These are phyloP conservation scores for Cercospora sp. DNA, from an alignment of 2,329 filamentous ascomycete species.

Conservation along the genomic window DNA sequence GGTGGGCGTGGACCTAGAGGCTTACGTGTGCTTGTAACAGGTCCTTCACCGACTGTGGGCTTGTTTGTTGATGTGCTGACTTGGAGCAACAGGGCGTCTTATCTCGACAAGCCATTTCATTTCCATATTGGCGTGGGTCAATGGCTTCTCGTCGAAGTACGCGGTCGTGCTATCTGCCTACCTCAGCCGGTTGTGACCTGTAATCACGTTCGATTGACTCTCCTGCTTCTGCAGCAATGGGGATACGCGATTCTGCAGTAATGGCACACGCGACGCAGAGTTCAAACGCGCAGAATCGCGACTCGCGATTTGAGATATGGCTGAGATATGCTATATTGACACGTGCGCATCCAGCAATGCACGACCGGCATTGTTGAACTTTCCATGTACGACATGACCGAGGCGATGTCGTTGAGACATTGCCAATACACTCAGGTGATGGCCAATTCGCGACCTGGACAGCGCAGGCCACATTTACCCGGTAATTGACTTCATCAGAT, in stretches of 20 bases:
- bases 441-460: background rate
- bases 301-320: background rate
- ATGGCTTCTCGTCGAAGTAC: background rate
- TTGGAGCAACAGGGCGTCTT: background rate
- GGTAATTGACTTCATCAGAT: background rate
- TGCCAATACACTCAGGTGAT: constrained; percentile 1
- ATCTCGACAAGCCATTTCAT: too few relatives aligned
- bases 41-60: background rate
- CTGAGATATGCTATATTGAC: background rate
- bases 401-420: background rate
- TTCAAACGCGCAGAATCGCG: background rate
- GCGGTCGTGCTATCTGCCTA: background rate
- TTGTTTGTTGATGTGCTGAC: background rate
- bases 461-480: background rate
- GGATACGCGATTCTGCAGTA: too few relatives aligned
- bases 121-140: background rate
- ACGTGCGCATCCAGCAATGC: background rate
- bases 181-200: background rate
- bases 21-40: background rate
- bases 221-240: too few relatives aligned
- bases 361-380: background rate
- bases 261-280: background rate
- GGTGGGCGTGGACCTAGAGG: background rate
- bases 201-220: too few relatives aligned
- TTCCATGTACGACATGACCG: background rate